Evolutionary conservation across 78 protist genomes (phyloP).

Genomic region (Dictyostelium citrinum): DNA sequence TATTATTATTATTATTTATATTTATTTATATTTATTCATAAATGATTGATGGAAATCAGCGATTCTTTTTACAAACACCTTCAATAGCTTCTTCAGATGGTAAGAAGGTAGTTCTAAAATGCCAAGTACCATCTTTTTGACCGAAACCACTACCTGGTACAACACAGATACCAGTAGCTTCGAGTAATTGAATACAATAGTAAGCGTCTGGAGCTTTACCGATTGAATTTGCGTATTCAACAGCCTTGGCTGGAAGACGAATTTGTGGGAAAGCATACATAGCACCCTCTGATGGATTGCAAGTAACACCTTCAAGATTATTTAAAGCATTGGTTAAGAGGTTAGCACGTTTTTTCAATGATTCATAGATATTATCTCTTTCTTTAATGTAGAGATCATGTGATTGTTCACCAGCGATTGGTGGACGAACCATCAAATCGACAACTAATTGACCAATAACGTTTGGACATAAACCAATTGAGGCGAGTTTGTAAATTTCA

Average conservation of each 20-base stretch:
- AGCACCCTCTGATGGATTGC: constrained; percentile 90
- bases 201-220: constrained; percentile 93
- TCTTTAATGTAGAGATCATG: constrained; percentile 89
- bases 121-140: constrained; percentile 97
- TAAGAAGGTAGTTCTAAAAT: constrained; percentile 98
- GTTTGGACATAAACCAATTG: constrained; percentile 97
- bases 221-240: constrained; percentile 86
- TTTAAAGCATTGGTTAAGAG: constrained; percentile 82
- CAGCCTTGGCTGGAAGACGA: constrained; percentile 91
- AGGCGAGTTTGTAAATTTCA: constrained; percentile 94
- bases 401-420: constrained; percentile 91
- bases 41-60: constrained; percentile 85
- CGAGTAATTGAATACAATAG: constrained; percentile 94
- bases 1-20: neutral
- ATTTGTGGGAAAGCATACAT: constrained; percentile 98
- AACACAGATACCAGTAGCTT: constrained; percentile 94
- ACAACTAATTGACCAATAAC: constrained; percentile 93
- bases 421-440: constrained; percentile 95
- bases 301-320: constrained; percentile 89
- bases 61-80: constrained; percentile 79
- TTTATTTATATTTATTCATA: constrained; percentile 84
- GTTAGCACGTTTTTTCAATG: constrained; percentile 86
- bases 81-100: constrained; percentile 97
- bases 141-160: constrained; percentile 99
- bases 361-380: constrained; percentile 51